phyloP scores from a whole-genome alignment of 2,329 filamentous ascomycete species.

The Verticillium nubilum region DNA sequence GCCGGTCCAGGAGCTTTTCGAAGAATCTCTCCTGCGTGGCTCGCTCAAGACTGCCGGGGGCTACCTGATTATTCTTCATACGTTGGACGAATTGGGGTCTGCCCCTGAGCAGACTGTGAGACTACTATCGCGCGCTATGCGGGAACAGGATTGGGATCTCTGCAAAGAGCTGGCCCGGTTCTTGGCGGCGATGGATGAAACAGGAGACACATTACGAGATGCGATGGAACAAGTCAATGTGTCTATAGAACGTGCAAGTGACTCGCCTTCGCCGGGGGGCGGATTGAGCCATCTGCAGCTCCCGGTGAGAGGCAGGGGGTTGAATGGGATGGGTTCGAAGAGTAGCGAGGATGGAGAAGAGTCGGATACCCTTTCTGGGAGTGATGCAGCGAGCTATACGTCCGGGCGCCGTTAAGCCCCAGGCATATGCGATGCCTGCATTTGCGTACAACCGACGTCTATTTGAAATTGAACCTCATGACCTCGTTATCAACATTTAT shows the following conservation, averaged over 20 bases:
- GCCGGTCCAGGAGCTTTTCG: constrained; percentile 85
- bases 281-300: constrained; percentile 5
- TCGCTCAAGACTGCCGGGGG: constrained; percentile 92
- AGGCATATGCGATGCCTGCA: too few species aligned
- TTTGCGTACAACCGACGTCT: too few species aligned
- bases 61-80: constrained; percentile 92
- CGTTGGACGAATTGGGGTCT: constrained; percentile 62
- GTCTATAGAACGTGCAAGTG: constrained; percentile 17
- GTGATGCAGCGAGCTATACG: constrained; percentile 29
- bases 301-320: constrained; percentile 10
- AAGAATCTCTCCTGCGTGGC: constrained; percentile 80
- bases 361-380: constrained; percentile 29
- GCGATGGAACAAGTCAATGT: constrained; percentile 60
- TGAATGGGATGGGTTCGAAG: constrained; percentile 23
- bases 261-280: constrained; percentile 17
- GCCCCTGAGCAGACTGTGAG: constrained; percentile 75
- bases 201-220: constrained; percentile 70
- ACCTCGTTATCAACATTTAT: not conserved
- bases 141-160: constrained; percentile 87
- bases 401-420: constrained; percentile 16
- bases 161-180: constrained; percentile 96
- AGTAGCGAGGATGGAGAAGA: constrained; percentile 27
- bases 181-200: constrained; percentile 84
- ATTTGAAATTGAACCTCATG: too few species aligned
- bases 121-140: constrained; percentile 73